phyloP scores from a whole-genome alignment of 495 filamentous ascomycete species.

The Penicillium ochrochloron region DNA sequence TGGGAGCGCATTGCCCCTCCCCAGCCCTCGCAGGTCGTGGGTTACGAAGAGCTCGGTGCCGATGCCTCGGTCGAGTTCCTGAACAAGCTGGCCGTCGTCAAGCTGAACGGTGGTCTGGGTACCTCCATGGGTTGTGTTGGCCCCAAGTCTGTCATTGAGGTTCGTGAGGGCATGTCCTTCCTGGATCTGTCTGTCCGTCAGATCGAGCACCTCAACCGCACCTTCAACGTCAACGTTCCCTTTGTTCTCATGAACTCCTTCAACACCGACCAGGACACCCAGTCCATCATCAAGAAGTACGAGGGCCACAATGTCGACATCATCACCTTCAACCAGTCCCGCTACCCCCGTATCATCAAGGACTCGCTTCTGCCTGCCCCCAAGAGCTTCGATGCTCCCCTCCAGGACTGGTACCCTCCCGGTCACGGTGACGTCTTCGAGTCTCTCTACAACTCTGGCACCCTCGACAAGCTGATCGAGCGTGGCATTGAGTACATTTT shows the following conservation, averaged over 20 bases:
- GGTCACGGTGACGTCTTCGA: slow-evolving; percentile 99
- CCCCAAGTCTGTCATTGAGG: slow-evolving; percentile 99
- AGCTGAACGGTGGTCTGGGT: slow-evolving; percentile 99
- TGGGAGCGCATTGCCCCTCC: slow-evolving; percentile 97
- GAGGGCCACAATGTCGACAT: slow-evolving; percentile 99
- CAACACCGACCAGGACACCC: slow-evolving; percentile 98
- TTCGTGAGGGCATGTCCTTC: slow-evolving; percentile 99
- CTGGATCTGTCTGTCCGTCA: slow-evolving; percentile 98
- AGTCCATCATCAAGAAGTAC: slow-evolving; percentile 99
- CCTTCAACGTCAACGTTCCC: slow-evolving; percentile 94
- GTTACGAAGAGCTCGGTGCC: slow-evolving; percentile 85
- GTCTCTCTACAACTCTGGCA: slow-evolving; percentile 99
- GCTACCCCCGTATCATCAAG: slow-evolving; percentile 96
- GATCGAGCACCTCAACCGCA: slow-evolving; percentile 99
- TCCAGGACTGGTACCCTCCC: slow-evolving; percentile 98
- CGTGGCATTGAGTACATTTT: slow-evolving; percentile 98
- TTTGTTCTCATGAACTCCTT: slow-evolving; percentile 99
- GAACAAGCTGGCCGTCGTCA: slow-evolving; percentile 96
- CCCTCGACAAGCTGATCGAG: slow-evolving; percentile 91
- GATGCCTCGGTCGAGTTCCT: slow-evolving; percentile 89
- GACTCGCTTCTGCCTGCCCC: slow-evolving; percentile 96
- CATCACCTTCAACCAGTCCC: slow-evolving; percentile 99
- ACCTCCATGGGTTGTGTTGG: slow-evolving; percentile 99
- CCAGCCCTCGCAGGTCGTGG: slow-evolving; percentile 86
- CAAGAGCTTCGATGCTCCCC: slow-evolving; percentile 83